Evolutionary conservation across 2,329 filamentous ascomycete species (phyloP).

Genomic region (Dactylellina cionopaga): DNA sequence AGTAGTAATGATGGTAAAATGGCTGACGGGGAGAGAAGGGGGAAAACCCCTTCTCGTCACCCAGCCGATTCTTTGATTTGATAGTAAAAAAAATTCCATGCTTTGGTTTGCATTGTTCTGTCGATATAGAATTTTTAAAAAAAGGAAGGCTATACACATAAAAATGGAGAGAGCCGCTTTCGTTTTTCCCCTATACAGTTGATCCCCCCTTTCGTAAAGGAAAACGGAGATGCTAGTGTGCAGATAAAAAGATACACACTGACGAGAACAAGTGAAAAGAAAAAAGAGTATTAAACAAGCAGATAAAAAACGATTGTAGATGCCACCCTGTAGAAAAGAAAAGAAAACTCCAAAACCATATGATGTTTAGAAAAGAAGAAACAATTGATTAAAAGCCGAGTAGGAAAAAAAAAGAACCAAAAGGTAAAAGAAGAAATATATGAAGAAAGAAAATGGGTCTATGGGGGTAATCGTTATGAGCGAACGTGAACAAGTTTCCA

Average conservation of each 20-base stretch:
- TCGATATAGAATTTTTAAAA: constrained; percentile 46
- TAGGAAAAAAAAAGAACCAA: constrained; percentile 40
- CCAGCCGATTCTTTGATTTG: too few species aligned
- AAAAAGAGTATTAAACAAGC: constrained; percentile 2
- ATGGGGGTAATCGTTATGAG: constrained; percentile 54
- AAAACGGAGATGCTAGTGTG: constrained; percentile 56
- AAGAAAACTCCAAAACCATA: constrained; percentile 49
- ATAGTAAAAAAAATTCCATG: neutral
- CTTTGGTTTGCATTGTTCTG: constrained; percentile 28
- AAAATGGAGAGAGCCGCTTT: too few species aligned
- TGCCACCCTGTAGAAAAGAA: constrained; percentile 37
- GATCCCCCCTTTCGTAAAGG: neutral
- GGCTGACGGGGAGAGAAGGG: too few species aligned
- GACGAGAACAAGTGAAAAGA: constrained; percentile 37
- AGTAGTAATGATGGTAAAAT: too few species aligned
- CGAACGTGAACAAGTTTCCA: constrained; percentile 53
- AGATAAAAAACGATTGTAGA: constrained; percentile 30
- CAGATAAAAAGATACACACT: constrained; percentile 55
- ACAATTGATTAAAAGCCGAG: constrained; percentile 32
- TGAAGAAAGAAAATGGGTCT: constrained; percentile 54
- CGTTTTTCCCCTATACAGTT: constrained; percentile 29
- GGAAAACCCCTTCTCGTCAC: too few species aligned
- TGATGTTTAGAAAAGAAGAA: constrained; percentile 42
- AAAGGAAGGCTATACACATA: constrained; percentile 46
- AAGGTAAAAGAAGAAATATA: constrained; percentile 54